Base-by-base conservation (phyloP, 2,329 filamentous ascomycete species). In the Rhynchosporium agropyri region DNA sequence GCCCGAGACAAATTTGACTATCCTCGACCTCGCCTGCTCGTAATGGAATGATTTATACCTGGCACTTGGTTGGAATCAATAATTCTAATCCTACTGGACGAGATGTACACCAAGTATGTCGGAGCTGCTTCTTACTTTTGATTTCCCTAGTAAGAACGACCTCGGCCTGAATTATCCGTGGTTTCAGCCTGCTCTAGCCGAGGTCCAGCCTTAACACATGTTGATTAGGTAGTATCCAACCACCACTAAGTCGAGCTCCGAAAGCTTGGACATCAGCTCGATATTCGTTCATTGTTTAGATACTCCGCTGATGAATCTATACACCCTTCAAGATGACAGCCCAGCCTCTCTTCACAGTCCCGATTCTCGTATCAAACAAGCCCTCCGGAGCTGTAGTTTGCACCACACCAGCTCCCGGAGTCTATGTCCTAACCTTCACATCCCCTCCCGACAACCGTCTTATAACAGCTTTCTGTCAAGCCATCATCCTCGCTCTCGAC, bases 381-480 rank as follows among this genome's bases (percentile, higher is more conserved):
- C 76, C 77, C 9, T 82, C 81, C 68, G 88, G 88, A 71, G 77
- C 77, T 67, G 83, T 93, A 66, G 78, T 81, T 66, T 86, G 85
- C 79, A 88, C 87, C 10, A 78, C 83, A 60, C 87, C 89, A 1
- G 75, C 79, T 13, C 79, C 83, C 3, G 63, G 64, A 43, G 81
- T 91, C 72, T 95, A 95, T 76, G 80, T 94, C 29, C 80, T 94
- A 36, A 89, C 88, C 31, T 89, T 91, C 75, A 79, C 79, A 62
- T 88, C 87, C 9, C 85, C 88, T 0, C 86, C 87, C 0, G 91
- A 95, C 77, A 95, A 94, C 77, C 85, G 91, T 43, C 82, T 94
- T 51, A 88, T 86, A 0, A 85, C 86, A 1, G 77, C 81, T 45
- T 89, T 92, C 71, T 89, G 88, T 77, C 79, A 83, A 63, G 82